Percentiles rank a stretch among this genome's conserved stretches.
phyloP scores from a whole-genome alignment of 2,329 filamentous ascomycete species.

The Botryotinia narcissicola region DNA sequence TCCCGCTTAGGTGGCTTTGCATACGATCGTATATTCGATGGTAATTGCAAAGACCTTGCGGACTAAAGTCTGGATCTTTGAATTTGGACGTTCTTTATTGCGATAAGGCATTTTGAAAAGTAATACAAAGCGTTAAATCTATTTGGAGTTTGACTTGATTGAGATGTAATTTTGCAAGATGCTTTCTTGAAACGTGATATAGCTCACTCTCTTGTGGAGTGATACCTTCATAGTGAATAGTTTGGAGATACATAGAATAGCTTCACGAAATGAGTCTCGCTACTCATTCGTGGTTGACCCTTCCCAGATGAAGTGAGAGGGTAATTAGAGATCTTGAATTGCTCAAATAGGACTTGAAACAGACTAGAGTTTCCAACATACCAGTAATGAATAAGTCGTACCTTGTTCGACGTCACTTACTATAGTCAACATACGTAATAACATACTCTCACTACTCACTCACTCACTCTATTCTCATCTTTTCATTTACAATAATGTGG shows the following conservation, averaged over 20 bases:
- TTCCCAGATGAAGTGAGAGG: not conserved
- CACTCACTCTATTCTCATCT: not conserved
- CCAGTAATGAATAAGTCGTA: not conserved
- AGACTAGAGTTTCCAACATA: not conserved
- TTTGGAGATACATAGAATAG: not conserved
- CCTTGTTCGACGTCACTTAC: not conserved
- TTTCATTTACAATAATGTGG: not conserved
- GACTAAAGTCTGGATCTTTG: conserved; percentile 1
- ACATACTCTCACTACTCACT: not conserved
- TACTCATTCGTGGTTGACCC: not conserved
- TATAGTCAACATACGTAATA: not conserved
- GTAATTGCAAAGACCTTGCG: not conserved
- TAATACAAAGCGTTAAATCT: conserved; percentile 12
- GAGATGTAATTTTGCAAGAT: not conserved
- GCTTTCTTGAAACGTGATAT: not conserved
- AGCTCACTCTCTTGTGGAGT: not conserved
- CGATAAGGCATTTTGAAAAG: not conserved
- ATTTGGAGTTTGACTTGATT: not conserved
- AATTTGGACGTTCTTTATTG: conserved; percentile 1
- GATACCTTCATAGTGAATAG: not conserved
- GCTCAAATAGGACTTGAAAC: not conserved
- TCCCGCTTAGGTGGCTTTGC: not conserved
- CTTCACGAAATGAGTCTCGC: not conserved
- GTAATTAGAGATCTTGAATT: not conserved
- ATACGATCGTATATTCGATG: not conserved